Evolutionary conservation across 257 asterid genomes (phyloP).

Genomic region (Prunella vulgaris): DNA sequence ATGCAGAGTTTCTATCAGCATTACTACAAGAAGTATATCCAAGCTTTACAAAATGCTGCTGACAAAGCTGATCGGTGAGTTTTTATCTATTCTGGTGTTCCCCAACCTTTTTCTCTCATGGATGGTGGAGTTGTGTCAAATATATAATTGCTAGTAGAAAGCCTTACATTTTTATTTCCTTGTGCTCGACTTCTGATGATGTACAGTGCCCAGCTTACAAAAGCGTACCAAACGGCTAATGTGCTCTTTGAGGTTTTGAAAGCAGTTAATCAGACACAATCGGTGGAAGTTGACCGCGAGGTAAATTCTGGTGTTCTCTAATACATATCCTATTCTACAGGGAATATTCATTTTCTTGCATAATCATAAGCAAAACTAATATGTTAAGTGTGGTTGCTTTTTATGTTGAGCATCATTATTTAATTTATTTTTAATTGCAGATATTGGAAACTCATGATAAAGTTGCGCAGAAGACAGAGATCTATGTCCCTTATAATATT

Average conservation of each 20-base stretch:
- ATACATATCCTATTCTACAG: not conserved
- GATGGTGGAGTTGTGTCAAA: not conserved
- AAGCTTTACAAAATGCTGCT: slow-evolving; percentile 93
- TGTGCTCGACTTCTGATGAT: slow-evolving; percentile 13
- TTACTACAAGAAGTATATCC: slow-evolving; percentile 88
- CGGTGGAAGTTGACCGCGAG: slow-evolving; percentile 95
- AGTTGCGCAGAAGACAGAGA: slow-evolving; percentile 89
- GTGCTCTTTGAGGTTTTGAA: slow-evolving; percentile 92
- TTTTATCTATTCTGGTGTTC: not conserved
- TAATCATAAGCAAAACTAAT: not conserved
- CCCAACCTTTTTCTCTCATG: slow-evolving; percentile 2
- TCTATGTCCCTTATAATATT: slow-evolving; percentile 78
- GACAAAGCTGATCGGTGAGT: slow-evolving; percentile 92
- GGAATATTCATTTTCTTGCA: not conserved
- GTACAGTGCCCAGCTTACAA: slow-evolving; percentile 85
- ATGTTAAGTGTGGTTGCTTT: not conserved
- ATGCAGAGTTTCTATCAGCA: slow-evolving; percentile 98
- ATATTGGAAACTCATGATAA: slow-evolving; percentile 83
- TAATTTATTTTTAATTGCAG: slow-evolving; percentile 28
- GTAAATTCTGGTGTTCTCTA: slow-evolving; percentile 29
- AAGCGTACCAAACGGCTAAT: slow-evolving; percentile 92
- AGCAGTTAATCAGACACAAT: slow-evolving; percentile 88
- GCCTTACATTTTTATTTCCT: slow-evolving; percentile 1
- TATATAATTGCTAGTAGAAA: slow-evolving; percentile 2
- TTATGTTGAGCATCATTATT: slow-evolving; percentile 12